phyloP scores from a whole-genome alignment of 257 asterid species.

The Solanum chiquidenum region DNA sequence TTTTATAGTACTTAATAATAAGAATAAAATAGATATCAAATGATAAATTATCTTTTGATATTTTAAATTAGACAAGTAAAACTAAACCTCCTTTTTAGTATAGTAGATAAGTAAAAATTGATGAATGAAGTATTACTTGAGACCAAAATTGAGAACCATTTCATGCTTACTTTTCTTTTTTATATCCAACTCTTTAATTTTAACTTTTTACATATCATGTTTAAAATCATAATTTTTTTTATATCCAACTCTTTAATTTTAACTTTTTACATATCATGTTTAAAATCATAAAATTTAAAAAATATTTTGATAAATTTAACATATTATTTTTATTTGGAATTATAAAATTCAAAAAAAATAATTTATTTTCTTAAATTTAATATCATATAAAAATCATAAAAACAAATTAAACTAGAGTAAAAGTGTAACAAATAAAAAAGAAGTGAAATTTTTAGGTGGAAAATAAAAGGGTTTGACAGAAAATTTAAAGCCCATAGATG shows the following conservation, averaged over 20 bases:
- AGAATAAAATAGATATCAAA: too few relatives aligned
- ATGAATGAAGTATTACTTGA: neutral
- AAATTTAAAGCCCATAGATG: neutral
- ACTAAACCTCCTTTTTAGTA: neutral
- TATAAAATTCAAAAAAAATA: neutral
- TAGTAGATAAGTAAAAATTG: too few relatives aligned
- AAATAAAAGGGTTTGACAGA: neutral
- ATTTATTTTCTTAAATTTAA: neutral
- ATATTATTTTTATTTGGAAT: neutral
- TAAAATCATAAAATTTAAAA: neutral
- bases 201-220: neutral
- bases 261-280: neutral
- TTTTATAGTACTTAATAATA: too few relatives aligned
- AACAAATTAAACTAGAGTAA: neutral
- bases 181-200: neutral
- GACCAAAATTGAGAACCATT: neutral
- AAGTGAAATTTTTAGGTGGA: neutral
- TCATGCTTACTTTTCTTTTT: neutral
- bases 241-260: neutral
- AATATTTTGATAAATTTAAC: neutral
- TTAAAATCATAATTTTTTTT: neutral
- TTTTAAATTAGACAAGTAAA: neutral
- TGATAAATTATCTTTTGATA: too few relatives aligned
- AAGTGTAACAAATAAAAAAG: neutral
- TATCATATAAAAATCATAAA: neutral